These are phyloP conservation scores for Rhynchosporium graminicola DNA, from an alignment of 2,329 filamentous ascomycete species.

Conservation along the genomic window DNA sequence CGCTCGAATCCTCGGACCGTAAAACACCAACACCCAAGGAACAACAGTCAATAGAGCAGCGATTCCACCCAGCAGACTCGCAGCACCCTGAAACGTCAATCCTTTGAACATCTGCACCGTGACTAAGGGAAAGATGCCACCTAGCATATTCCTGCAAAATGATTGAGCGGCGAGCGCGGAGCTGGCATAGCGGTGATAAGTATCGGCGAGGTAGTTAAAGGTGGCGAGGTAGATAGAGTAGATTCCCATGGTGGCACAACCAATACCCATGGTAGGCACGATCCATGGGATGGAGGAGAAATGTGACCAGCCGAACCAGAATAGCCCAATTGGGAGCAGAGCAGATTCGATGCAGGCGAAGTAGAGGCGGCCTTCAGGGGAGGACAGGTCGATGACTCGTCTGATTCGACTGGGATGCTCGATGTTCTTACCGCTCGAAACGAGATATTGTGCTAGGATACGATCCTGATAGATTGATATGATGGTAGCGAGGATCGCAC, in stretches of 20 bases:
- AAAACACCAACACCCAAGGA: slow-evolving; percentile 85
- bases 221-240: slow-evolving; percentile 84
- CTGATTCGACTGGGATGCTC: slow-evolving; percentile 26
- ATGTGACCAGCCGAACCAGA: slow-evolving; percentile 73
- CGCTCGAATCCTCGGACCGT: slow-evolving; percentile 72
- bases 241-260: slow-evolving; percentile 79
- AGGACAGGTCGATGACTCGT: slow-evolving; percentile 42
- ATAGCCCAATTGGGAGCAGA: slow-evolving; percentile 76
- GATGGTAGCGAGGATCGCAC: slow-evolving; percentile 63
- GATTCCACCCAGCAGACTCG: slow-evolving; percentile 74
- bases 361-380: slow-evolving; percentile 77
- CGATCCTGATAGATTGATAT: slow-evolving; percentile 73
- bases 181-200: slow-evolving; percentile 81
- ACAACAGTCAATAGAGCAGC: slow-evolving; percentile 67
- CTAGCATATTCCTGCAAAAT: slow-evolving; percentile 82
- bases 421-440: slow-evolving; percentile 31
- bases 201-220: slow-evolving; percentile 91
- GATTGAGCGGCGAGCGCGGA: slow-evolving; percentile 85
- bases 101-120: slow-evolving; percentile 71
- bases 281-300: slow-evolving; percentile 68
- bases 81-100: slow-evolving; percentile 70
- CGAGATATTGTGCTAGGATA: slow-evolving; percentile 53
- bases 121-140: slow-evolving; percentile 78
- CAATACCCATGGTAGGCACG: slow-evolving; percentile 67
- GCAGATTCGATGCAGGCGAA: slow-evolving; percentile 77